Conservation (phyloP, 2,329 filamentous ascomycete species). For the Zymoseptoria tritici region DNA sequence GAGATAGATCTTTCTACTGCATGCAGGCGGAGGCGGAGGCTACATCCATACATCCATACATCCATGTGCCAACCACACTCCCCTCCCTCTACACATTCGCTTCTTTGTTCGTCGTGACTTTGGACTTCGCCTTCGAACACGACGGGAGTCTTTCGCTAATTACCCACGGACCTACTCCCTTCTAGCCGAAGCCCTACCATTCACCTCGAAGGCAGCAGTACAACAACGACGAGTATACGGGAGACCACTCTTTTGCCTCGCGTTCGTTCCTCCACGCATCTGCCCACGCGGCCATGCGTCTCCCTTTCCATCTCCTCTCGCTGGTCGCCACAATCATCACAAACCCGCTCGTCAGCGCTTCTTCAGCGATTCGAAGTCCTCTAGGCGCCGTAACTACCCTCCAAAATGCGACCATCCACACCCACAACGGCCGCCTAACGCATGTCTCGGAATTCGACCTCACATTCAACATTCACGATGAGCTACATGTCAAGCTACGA, state of each 20-base stretch:
- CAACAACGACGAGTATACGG: background rate
- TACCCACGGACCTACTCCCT: too few relatives aligned
- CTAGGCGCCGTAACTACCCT: constrained; percentile 66
- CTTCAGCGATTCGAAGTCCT: constrained; percentile 66
- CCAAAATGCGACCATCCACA: constrained; percentile 68
- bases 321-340: constrained; percentile 16
- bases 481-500: constrained; percentile 66
- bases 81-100: background rate
- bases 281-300: constrained; percentile 13
- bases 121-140: too few relatives aligned
- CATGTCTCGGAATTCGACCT: constrained; percentile 79
- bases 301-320: constrained; percentile 12
- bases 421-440: constrained; percentile 70
- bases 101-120: background rate
- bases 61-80: too few relatives aligned
- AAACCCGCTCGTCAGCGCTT: constrained; percentile 20
- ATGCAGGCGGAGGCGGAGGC: background rate
- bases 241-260: background rate
- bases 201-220: background rate
- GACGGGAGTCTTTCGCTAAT: background rate
- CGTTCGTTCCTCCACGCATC: background rate
- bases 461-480: constrained; percentile 62
- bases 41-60: too few relatives aligned
- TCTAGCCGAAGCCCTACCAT: too few relatives aligned
- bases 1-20: background rate